Percentiles rank a stretch among this genome's conserved stretches.
Evolutionary conservation across 768 basidiomycete genomes (phyloP).

Genomic region (Pleurotus giganteus): DNA sequence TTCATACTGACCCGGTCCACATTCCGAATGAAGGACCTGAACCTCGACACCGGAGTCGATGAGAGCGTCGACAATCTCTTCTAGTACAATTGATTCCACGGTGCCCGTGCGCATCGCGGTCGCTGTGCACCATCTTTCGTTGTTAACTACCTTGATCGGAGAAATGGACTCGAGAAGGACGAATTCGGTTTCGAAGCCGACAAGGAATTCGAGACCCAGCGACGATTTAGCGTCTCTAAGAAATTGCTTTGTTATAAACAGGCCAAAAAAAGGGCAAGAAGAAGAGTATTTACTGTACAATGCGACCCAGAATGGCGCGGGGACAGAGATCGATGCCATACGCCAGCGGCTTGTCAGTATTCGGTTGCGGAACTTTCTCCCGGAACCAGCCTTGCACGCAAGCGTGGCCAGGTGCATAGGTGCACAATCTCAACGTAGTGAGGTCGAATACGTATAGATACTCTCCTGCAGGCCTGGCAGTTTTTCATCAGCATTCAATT

Average conservation of each 20-base stretch:
- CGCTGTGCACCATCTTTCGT: neutral
- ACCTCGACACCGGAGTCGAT: constrained; percentile 55
- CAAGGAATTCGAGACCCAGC: constrained; percentile 32
- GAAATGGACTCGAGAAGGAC: constrained; percentile 31
- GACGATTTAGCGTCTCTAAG: constrained; percentile 15
- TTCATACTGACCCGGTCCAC: constrained; percentile 74
- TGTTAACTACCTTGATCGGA: neutral
- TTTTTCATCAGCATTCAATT: too few relatives aligned
- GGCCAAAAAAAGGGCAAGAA: constrained; percentile 23
- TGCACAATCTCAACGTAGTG: constrained; percentile 32
- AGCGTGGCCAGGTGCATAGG: constrained; percentile 43
- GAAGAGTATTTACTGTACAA: constrained; percentile 38
- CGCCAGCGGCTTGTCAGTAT: constrained; percentile 13
- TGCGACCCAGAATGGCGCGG: constrained; percentile 34
- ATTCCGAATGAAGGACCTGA: constrained; percentile 68
- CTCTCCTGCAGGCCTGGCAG: constrained; percentile 42
- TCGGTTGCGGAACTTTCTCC: constrained; percentile 27
- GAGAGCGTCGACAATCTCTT: constrained; percentile 44
- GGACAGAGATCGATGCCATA: constrained; percentile 36
- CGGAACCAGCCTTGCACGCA: constrained; percentile 47
- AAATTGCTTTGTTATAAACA: neutral
- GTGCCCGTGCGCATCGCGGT: constrained; percentile 25
- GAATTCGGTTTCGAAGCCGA: constrained; percentile 52
- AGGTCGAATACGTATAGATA: constrained; percentile 39
- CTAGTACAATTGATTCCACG: constrained; percentile 27